Percentiles rank a stretch among this genome's conserved stretches.
Evolutionary conservation across 208 protist genomes (phyloP).

Genomic region (Leishmania guyanensis): DNA sequence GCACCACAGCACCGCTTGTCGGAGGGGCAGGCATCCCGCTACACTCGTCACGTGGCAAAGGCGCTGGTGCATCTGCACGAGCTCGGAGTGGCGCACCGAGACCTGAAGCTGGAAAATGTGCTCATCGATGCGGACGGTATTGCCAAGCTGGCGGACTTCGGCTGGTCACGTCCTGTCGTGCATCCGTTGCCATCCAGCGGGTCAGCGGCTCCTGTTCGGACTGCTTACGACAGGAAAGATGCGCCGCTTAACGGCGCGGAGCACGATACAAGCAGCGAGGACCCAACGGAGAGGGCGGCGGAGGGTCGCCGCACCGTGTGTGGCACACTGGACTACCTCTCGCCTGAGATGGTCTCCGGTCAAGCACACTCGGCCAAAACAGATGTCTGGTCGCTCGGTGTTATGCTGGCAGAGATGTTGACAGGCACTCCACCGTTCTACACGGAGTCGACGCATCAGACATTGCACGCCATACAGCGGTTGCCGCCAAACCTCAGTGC

Average conservation of each 20-base stretch:
- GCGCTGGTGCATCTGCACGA: conserved; percentile 81
- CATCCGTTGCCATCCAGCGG: not conserved
- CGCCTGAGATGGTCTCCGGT: conserved; percentile 96
- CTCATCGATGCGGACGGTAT: conserved; percentile 74
- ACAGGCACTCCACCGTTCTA: conserved; percentile 80
- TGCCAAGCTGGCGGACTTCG: conserved; percentile 99
- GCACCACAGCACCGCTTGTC: conserved; percentile 31
- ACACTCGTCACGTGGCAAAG: conserved; percentile 64
- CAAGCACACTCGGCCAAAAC: conserved; percentile 60
- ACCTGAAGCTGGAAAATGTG: conserved; percentile 93
- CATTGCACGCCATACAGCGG: conserved; percentile 63
- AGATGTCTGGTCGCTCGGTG: conserved; percentile 91
- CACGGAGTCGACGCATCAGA: conserved; percentile 43
- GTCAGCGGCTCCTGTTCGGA: not conserved
- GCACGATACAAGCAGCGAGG: not conserved
- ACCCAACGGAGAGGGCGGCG: not conserved
- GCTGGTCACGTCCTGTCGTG: conserved; percentile 88
- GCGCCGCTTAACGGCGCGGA: not conserved
- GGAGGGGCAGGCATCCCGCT: conserved; percentile 61
- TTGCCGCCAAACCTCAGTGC: conserved; percentile 38
- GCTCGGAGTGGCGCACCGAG: conserved; percentile 80
- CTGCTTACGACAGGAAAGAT: not conserved
- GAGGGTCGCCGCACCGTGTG: conserved; percentile 70
- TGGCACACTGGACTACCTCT: conserved; percentile 99
- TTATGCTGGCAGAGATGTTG: conserved; percentile 85